Conservation (phyloP, 495 filamentous ascomycete species). For the Aspergillus heteromorphus region DNA sequence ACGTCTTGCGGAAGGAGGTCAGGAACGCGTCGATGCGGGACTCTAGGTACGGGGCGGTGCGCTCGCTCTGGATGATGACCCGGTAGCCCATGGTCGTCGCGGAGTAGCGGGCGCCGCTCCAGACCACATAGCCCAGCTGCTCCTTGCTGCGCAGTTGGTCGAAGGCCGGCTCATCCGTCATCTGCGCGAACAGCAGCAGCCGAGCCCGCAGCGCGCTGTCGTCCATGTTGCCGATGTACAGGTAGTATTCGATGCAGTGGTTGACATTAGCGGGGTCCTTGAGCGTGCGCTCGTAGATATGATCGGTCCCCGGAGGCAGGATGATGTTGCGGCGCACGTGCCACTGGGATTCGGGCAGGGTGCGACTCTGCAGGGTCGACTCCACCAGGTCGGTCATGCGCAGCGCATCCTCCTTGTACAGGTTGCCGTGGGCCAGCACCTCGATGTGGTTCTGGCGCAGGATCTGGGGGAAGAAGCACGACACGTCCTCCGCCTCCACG, state of each 20-base stretch:
- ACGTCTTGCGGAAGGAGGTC: slow-evolving; percentile 50
- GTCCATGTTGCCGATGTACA: slow-evolving; percentile 70
- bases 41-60: slow-evolving; percentile 75
- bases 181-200: slow-evolving; percentile 78
- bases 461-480: slow-evolving; percentile 72
- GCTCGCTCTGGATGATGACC: slow-evolving; percentile 92
- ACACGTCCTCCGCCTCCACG: slow-evolving; percentile 68
- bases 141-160: slow-evolving; percentile 94
- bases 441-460: slow-evolving; percentile 85
- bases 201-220: slow-evolving; percentile 67
- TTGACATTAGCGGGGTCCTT: slow-evolving; percentile 93
- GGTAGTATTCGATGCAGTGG: slow-evolving; percentile 88
- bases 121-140: slow-evolving; percentile 95
- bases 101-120: slow-evolving; percentile 65
- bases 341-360: slow-evolving; percentile 75
- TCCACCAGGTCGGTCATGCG: slow-evolving; percentile 80
- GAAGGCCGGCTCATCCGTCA: slow-evolving; percentile 89
- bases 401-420: slow-evolving; percentile 93
- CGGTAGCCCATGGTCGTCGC: slow-evolving; percentile 76
- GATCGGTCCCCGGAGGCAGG: slow-evolving; percentile 75
- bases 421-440: slow-evolving; percentile 81
- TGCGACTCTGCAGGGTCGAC: slow-evolving; percentile 67
- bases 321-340: slow-evolving; percentile 69
- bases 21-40: slow-evolving; percentile 83
- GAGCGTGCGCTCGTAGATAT: slow-evolving; percentile 69